Evolutionary conservation across 2,329 filamentous ascomycete genomes (phyloP).

Genomic region (Hymenoscyphus fraxineus): DNA sequence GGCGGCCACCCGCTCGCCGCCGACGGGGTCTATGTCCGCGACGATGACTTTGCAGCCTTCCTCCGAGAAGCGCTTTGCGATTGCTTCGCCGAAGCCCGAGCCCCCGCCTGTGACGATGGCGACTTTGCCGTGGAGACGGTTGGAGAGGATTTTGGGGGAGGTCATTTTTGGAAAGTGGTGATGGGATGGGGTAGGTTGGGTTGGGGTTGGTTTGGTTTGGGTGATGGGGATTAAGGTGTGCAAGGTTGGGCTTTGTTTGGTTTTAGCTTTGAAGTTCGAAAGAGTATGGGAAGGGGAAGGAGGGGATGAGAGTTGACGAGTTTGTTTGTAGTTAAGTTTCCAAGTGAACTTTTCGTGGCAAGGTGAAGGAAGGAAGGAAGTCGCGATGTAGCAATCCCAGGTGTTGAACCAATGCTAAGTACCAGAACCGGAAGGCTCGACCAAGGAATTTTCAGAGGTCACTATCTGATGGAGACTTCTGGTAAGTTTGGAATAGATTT

Average conservation of each 20-base stretch:
- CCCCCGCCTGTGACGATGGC: conserved; percentile 58
- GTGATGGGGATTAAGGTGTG: background rate
- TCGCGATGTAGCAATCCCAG: no score
- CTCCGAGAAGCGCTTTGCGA: conserved; percentile 53
- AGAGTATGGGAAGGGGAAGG: background rate
- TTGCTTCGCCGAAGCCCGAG: conserved; percentile 61
- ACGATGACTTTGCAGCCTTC: conserved; percentile 61
- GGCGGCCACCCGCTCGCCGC: conserved; percentile 46
- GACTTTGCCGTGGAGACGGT: conserved; percentile 49
- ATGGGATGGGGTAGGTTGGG: background rate
- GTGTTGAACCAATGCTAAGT: background rate
- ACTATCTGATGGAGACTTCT: no score
- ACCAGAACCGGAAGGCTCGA: background rate
- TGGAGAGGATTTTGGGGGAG: conserved; percentile 21
- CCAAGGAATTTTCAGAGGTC: background rate
- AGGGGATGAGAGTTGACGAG: background rate
- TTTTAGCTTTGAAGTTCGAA: background rate
- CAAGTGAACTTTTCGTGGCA: no score
- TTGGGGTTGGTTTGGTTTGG: background rate
- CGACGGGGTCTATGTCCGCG: conserved; percentile 54
- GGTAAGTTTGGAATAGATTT: no score
- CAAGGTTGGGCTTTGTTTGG: background rate
- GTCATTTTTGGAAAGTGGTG: conserved; percentile 11
- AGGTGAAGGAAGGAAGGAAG: no score
- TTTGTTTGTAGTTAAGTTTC: no score